Evolutionary conservation across 306 rosid species (phyloP), one percentile per base, ranked within the genome.

Genomic region (Cucumis cinereus): DNA sequence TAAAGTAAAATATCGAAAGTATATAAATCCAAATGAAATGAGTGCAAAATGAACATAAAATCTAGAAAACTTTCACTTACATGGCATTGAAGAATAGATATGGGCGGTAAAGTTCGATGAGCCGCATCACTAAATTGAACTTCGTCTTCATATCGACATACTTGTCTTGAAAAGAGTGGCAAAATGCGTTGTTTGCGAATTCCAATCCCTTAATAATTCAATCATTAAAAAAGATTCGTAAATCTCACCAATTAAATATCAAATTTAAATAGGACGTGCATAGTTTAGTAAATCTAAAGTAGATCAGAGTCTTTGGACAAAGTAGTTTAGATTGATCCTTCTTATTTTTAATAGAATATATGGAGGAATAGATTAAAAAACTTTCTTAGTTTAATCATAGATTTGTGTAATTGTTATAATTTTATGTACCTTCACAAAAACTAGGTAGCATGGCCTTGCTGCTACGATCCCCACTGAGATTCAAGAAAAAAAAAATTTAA

Each of bases 81-180:
- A 88, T 28, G 75, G 91, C 97, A 38, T 47, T 77, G 86, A 93
- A 93, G 89, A 93, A 91, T 84, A 93, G 80, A 75, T 91, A 93
- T 20, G 98, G 97, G 40, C 82, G 83, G 74, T 91, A 91, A 15
- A 93, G 89, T 2, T 93, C 97, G 68, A 83, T 91, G 86, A 93
- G 73, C 26, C 92, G 84, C 92, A 88, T 82, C 71, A 89, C 92
- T 55, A 76, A 78, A 40, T 83, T 85, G 52, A 93, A 82, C 85
- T 91, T 93, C 75, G 88, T 81, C 6, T 75, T 85, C 9, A 88
- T 81, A 38, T 85, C 79, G 9, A 71, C n/a, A 73, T 83, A 91
- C 1, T 30, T 88, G 63, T 81, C 84, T 52, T 77, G 79, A 73
- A 93, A 93, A 76, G 80, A 88, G 33, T 84, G 82, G 58, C 98